phyloP scores from a whole-genome alignment of 2,329 filamentous ascomycete genomes.

The Macrophomina tecta region DNA sequence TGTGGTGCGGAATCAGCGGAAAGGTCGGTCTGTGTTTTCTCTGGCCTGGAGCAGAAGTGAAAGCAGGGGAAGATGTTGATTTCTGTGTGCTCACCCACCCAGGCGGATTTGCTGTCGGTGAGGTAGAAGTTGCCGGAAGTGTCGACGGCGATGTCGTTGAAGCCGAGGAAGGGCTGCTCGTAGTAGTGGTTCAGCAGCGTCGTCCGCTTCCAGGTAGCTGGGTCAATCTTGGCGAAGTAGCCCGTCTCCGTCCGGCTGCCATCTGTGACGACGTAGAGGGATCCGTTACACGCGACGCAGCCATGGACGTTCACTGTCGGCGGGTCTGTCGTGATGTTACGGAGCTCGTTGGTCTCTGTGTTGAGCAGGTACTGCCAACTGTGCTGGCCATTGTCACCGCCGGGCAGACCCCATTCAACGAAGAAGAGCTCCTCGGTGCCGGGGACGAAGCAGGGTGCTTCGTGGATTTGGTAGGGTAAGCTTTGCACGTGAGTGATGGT shows the following conservation, averaged over 20 bases:
- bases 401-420: slow-evolving; percentile 31
- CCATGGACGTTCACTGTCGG: slow-evolving; percentile 30
- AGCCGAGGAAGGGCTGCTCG: slow-evolving; percentile 29
- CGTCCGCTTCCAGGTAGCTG: slow-evolving; percentile 26
- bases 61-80: no score
- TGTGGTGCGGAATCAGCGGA: not conserved
- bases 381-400: slow-evolving; percentile 30
- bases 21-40: no score
- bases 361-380: slow-evolving; percentile 31
- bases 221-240: slow-evolving; percentile 28
- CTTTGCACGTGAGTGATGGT: slow-evolving; percentile 29
- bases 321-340: slow-evolving; percentile 30
- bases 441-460: slow-evolving; percentile 30
- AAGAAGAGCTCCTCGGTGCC: slow-evolving; percentile 31
- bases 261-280: slow-evolving; percentile 31
- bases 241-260: slow-evolving; percentile 27
- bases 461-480: slow-evolving; percentile 31
- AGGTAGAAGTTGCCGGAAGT: slow-evolving; percentile 30
- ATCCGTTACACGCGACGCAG: slow-evolving; percentile 26
- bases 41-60: no score
- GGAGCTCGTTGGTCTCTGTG: slow-evolving; percentile 24
- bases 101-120: slow-evolving; percentile 30
- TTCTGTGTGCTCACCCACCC: not conserved
- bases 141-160: slow-evolving; percentile 32
- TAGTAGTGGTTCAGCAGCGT: slow-evolving; percentile 30